Base-by-base conservation (phyloP, 805 yeast species). In the Ogataea ganodermae region DNA sequence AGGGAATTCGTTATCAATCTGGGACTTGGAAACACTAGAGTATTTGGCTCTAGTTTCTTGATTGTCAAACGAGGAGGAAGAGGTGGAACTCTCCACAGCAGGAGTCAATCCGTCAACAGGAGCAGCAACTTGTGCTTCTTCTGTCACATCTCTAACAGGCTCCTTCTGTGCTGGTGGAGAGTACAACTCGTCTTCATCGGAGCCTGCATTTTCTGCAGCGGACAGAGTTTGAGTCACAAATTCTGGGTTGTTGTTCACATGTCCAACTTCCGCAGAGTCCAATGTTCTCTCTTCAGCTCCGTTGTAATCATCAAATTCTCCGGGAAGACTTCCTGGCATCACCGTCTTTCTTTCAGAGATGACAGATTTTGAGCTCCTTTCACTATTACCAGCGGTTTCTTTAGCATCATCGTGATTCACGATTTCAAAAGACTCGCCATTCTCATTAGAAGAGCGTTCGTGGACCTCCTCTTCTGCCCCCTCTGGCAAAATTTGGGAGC, bases 1-100 rank as follows among this genome's bases (percentile, higher is more conserved):
- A 9, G 87, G 86, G 55, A 83, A 82, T 53, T 82, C 87, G 12
- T 72, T 75, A 5, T 46, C 41, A 67, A 72, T 18, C 46, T 58
- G 22, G 2, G 32, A 23, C 21, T 20, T 23, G 16, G 35, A 37
- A 18, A 39, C 6, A 21, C 41, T n/a, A n/a, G 24, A 9, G 13
- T 38, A 16, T 4, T 24, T 24, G 17, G n/a, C 16, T 14, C 22
- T 31, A 23, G 37, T 13, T n/a, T 35, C 22, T 14, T 30, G 30
- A 3, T 4, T 22, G 12, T 38, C 42, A 18, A 38, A 38, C 10
- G 42, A 38, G n/a, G 42, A 38, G 4, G 31, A 26, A 10, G 42
- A 38, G 4, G 21, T 17, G 9, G 42, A 38, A 13, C 42, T 38
- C 20, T 38, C 42, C 13, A 38, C 2, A 4, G 27, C 18, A 9